Base-by-base conservation (phyloP, 805 yeast species). In the Lipomyces spencermartinsiae region DNA sequence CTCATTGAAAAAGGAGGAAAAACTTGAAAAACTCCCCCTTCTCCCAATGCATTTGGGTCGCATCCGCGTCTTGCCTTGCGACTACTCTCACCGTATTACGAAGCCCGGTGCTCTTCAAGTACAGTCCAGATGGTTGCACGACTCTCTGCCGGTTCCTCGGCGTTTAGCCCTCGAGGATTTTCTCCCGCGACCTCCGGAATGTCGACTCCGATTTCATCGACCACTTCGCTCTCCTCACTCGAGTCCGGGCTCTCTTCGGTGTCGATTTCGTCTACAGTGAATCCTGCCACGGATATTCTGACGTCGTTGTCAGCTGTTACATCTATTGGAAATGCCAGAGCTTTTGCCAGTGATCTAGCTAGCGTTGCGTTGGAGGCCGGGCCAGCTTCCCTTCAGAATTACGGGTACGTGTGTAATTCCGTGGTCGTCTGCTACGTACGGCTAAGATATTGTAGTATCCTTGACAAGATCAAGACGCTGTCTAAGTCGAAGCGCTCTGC, bases 401-500 rank as follows among this genome's bases (percentile, higher is more conserved):
- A 49, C 49, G 71, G 69, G 67, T 66, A 43, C 0, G 69, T 51
- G n/a, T 9, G 43, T 7, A 6, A 2, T 25, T 29, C 5, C 33
- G 10, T 9, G 37, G 3, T 35, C 25, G 43, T 22, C 29, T 14
- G 31, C 2, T 58, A 6, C 22, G 35, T 37, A 10, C 22, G n/a
- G 22, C 63, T 58, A 59, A 58, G 56, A 29, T 14, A 3, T 51
- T 56, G 51, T 56, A 66, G 87, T 60, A 70, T 95, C 22, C 75
- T 78, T 14, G 92, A 89, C 22, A 85, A 90, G 54, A 71, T 91
- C 64, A 83, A 86, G 67, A 85, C 93, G 54, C 82, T 94, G 65
- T 76, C 86, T 60, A 92, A 91, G 77, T 85, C 91, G 56, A 94
- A 93, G 77, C 90, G 87, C 76, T 82, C 93, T 2, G 81, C 91